These are phyloP conservation scores for Xylaria longipes DNA, from an alignment of 495 filamentous ascomycete species.

Conservation along the genomic window DNA sequence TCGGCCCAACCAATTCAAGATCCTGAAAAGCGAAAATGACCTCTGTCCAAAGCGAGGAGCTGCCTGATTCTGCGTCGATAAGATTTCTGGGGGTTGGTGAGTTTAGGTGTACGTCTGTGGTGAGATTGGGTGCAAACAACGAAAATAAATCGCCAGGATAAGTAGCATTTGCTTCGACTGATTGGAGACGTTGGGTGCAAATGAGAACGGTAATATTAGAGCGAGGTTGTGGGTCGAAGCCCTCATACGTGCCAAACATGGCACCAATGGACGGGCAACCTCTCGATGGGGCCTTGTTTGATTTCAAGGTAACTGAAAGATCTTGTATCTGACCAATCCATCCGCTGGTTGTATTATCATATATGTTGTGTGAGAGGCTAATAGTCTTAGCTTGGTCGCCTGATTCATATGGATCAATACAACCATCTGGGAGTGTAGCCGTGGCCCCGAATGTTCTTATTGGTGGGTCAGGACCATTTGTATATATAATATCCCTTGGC, in stretches of 20 bases:
- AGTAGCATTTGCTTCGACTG: not conserved
- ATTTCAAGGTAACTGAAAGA: not conserved
- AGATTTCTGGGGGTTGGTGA: not conserved
- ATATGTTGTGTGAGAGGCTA: not conserved
- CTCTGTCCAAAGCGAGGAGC: not conserved
- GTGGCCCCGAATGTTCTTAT: not conserved
- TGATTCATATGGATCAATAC: not conserved
- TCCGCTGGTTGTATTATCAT: not conserved
- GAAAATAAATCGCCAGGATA: not conserved
- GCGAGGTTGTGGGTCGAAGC: not conserved
- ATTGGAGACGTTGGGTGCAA: slow-evolving; percentile 2
- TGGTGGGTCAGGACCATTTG: not conserved
- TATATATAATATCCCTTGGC: too few species aligned
- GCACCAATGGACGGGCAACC: slow-evolving; percentile 7
- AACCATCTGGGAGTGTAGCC: not conserved
- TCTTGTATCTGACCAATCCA: not conserved
- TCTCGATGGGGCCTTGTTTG: not conserved
- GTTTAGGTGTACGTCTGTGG: not conserved
- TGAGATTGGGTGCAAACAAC: not conserved
- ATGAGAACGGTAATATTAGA: not conserved
- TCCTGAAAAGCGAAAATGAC: not conserved
- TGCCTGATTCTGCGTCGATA: not conserved
- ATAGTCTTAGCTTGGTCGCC: not conserved
- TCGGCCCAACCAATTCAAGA: not conserved
- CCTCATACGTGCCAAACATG: slow-evolving; percentile 10